phyloP scores from a whole-genome alignment of 225 moss, liverwort and hornwort genomes.

The Sphagnum contortum region DNA sequence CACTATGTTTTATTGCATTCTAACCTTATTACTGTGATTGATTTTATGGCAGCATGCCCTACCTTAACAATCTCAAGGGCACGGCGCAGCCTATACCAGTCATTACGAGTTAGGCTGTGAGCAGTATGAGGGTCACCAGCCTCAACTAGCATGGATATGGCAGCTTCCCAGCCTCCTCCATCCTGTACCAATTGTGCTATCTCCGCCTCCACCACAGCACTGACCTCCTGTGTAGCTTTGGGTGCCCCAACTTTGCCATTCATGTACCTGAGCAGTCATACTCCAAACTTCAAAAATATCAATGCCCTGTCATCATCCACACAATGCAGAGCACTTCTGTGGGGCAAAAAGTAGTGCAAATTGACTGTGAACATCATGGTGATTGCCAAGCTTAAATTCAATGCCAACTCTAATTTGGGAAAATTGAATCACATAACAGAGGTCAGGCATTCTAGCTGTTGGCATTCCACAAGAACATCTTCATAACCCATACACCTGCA shows the following conservation, averaged over 20 bases:
- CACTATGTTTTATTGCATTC: no score
- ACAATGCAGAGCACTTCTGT: no score
- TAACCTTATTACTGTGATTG: background rate
- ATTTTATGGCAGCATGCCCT: background rate
- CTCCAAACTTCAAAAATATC: no score
- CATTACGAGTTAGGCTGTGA: slow-evolving; percentile 72
- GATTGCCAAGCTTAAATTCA: no score
- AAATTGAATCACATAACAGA: no score
- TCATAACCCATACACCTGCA: no score
- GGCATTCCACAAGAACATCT: no score
- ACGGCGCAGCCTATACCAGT: slow-evolving; percentile 96
- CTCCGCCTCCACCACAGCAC: slow-evolving; percentile 61
- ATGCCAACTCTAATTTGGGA: no score
- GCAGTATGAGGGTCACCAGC: slow-evolving; percentile 80
- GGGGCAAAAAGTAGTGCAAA: no score
- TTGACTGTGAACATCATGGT: no score
- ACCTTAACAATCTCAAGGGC: slow-evolving; percentile 95
- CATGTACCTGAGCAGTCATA: slow-evolving; percentile 49
- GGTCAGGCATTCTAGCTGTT: no score
- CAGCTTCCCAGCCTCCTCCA: slow-evolving; percentile 86
- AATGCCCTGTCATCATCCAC: no score
- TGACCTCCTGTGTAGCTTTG: slow-evolving; percentile 73
- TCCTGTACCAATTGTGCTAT: slow-evolving; percentile 36
- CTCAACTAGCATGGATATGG: slow-evolving; percentile 54
- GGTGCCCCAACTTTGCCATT: slow-evolving; percentile 85